Conservation (phyloP, 306 rosid species). For the Mimosa pudica region DNA sequence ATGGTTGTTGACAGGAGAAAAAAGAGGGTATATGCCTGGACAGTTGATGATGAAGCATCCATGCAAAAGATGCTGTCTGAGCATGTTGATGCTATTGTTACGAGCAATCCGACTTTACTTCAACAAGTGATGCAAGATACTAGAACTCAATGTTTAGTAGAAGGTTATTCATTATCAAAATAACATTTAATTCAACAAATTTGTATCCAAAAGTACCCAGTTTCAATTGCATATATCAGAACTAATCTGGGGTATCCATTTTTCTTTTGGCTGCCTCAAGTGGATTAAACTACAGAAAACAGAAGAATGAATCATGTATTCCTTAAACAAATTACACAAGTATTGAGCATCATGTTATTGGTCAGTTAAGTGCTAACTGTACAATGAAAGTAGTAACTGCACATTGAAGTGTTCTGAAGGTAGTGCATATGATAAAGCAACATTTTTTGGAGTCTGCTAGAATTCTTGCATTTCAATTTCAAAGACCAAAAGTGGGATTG, state of each 20-base stretch:
- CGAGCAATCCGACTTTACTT: constrained; percentile 76
- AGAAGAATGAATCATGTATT: background rate
- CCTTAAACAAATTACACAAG: background rate
- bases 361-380: background rate
- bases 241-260: constrained; percentile 8
- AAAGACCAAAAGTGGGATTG: too few species aligned
- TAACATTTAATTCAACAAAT: constrained; percentile 31
- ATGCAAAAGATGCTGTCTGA: constrained; percentile 70
- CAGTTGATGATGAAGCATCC: constrained; percentile 75
- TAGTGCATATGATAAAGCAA: too few species aligned
- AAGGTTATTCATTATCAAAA: constrained; percentile 60
- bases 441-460: too few species aligned
- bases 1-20: constrained; percentile 57
- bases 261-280: constrained; percentile 23
- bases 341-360: background rate
- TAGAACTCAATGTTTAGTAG: constrained; percentile 72
- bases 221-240: constrained; percentile 19
- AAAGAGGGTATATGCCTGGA: constrained; percentile 87
- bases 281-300: background rate
- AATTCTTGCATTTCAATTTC: too few species aligned
- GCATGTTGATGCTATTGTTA: constrained; percentile 76
- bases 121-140: constrained; percentile 73
- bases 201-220: background rate
- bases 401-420: too few species aligned
- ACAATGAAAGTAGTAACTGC: too few species aligned